Percentiles rank a stretch among this genome's conserved stretches.
These are phyloP conservation scores for Diaporthe humulicola DNA, from an alignment of 2,329 filamentous ascomycete genomes.

Conservation along the genomic window DNA sequence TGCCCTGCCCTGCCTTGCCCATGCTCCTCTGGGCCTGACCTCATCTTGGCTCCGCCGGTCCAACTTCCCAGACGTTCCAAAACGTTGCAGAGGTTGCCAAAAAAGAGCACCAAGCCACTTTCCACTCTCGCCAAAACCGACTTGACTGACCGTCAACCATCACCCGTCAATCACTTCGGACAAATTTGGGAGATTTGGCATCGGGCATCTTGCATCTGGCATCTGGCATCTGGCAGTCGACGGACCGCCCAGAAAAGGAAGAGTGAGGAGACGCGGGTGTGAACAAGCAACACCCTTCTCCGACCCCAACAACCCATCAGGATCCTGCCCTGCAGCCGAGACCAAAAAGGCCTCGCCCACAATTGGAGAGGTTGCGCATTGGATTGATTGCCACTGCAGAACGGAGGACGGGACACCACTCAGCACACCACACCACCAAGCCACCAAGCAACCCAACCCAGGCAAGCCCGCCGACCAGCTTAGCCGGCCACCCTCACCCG, in stretches of 20 bases:
- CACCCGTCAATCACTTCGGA: slow-evolving; percentile 22
- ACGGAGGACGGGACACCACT: slow-evolving; percentile 6
- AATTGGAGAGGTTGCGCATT: slow-evolving; percentile 23
- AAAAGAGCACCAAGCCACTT: slow-evolving; percentile 15
- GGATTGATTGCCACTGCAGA: slow-evolving; percentile 26
- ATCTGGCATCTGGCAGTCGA: background rate
- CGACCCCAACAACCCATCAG: slow-evolving; percentile 20
- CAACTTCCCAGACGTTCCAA: slow-evolving; percentile 29
- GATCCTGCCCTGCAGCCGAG: slow-evolving; percentile 18
- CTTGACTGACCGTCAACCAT: slow-evolving; percentile 17
- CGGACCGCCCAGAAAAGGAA: background rate
- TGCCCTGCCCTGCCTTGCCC: slow-evolving; percentile 1
- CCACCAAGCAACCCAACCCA: slow-evolving; percentile 25
- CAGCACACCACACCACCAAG: slow-evolving; percentile 15
- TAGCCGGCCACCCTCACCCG: slow-evolving; percentile 20
- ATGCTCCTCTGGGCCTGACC: slow-evolving; percentile 19
- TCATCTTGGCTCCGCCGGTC: slow-evolving; percentile 28
- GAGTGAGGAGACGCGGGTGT: background rate
- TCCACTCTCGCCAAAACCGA: slow-evolving; percentile 25
- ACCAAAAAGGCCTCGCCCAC: slow-evolving; percentile 1
- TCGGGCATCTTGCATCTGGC: background rate
- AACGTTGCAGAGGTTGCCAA: slow-evolving; percentile 24
- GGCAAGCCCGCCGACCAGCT: slow-evolving; percentile 19
- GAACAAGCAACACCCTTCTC: slow-evolving; percentile 26
- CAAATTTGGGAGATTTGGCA: slow-evolving; percentile 12